phyloP scores from a whole-genome alignment of 352 stramenopile species.

The Pythium monospermum region DNA sequence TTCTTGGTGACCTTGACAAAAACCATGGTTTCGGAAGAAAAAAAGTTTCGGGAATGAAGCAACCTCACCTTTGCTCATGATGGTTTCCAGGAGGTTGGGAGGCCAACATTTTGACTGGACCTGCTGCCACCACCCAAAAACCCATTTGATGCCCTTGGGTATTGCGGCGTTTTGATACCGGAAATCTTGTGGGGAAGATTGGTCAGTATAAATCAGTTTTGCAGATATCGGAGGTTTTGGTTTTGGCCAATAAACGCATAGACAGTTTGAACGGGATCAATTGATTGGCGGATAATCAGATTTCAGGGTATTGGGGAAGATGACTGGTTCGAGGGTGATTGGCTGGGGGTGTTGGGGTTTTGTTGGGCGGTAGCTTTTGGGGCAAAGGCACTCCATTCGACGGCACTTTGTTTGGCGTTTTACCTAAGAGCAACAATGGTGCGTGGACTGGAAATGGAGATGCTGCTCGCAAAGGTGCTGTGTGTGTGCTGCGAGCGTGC shows the following conservation, averaged over 20 bases:
- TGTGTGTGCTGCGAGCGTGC: no score
- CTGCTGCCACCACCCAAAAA: conserved; percentile 16
- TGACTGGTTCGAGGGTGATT: conserved; percentile 67
- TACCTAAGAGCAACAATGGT: conserved; percentile 81
- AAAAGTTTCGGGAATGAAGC: conserved; percentile 77
- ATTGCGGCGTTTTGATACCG: not conserved
- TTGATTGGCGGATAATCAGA: conserved; percentile 41
- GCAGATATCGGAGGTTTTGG: no score
- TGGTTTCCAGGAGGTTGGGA: not conserved
- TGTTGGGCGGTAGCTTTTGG: no score
- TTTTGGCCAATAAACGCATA: no score
- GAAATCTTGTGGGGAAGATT: not conserved
- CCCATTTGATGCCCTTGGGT: conserved; percentile 4
- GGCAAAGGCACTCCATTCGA: conserved; percentile 8
- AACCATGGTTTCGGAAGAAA: conserved; percentile 55
- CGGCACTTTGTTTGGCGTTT: conserved; percentile 84
- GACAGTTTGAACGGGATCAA: conserved; percentile 6
- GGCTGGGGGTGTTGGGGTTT: conserved; percentile 20
- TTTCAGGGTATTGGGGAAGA: conserved; percentile 33
- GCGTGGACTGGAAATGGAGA: conserved; percentile 13
- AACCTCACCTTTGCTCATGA: no score
- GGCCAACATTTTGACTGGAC: conserved; percentile 19
- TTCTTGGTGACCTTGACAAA: conserved; percentile 99
- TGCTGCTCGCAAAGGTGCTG: no score
- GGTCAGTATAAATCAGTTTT: not conserved